Base-by-base conservation (phyloP, 1,284 basidiomycete species). In the Malassezia vespertilionis region DNA sequence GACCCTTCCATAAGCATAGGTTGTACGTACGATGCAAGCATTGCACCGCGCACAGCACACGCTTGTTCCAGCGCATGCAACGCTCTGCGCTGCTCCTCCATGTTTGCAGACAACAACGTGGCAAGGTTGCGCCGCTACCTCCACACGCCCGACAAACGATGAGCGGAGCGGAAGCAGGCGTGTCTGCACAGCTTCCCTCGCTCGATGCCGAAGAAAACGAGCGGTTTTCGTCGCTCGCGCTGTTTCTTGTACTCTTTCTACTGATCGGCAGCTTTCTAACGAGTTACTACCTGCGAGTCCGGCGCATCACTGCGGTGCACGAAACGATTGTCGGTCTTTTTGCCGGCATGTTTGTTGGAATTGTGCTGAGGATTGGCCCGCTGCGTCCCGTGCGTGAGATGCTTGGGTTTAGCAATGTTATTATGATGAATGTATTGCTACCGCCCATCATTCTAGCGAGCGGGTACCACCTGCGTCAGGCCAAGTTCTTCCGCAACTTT, bases 381-480 rank as follows among this genome's bases (percentile, higher is more conserved):
- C 89, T 89, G 14, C 85, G 84, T 53, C 81, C 90, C 76, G 95
- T 99, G 54, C 79, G 88, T 61, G 86, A 90, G 68, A 97, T 97
- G 91, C 76, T 99, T 73, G 86, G 85, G 15, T 95, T 93, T 77
- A 89, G 86, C 72, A 88, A 93, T 69, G 96, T 90, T 3, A 77
- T 97, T 46, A 95, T 99, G 78, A 91, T 97, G 76, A 97, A 99
- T 72, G 78, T 96, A 9, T 76, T 99, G 9, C 79, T 97, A 2
- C 93, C 93, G 2, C 93, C 91, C 0, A 99, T 99, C 71, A 99
- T 99, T 67, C 76, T 99, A 33, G 91, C 93, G 69, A 95, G 88
- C 5, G 91, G 91, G 5, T 99, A 96, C 72, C 89, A 95, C 72
- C 79, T 99, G 44, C 90, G 91, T 68, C 89, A 93, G 84, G 91